A percentile compares a stretch with the other conserved stretches of the same genome.
Conservation (phyloP, 2,329 filamentous ascomycete species). For the Pezicula neosporulosa region DNA sequence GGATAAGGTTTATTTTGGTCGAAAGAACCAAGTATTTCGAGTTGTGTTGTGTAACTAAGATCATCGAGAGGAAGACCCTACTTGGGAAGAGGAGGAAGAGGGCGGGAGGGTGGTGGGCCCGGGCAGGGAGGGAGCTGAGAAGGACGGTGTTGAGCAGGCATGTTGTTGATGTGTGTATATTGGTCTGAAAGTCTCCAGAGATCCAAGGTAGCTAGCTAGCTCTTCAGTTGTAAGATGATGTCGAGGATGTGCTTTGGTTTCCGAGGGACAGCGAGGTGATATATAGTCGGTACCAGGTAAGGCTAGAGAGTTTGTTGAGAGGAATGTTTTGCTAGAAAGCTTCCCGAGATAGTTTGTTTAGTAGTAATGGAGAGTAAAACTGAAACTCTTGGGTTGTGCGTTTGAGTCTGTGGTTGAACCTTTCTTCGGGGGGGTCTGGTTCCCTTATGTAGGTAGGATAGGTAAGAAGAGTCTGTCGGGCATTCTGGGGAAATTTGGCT, state of each 20-base stretch:
- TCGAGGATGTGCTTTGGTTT: neutral
- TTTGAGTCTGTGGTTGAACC: constrained; percentile 8
- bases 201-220: neutral
- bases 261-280: constrained; percentile 3
- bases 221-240: neutral
- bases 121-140: constrained; percentile 66
- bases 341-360: neutral
- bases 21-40: too few species aligned
- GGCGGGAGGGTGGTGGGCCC: constrained; percentile 60
- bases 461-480: constrained; percentile 8
- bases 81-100: constrained; percentile 64
- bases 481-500: constrained; percentile 25
- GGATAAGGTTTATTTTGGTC: too few species aligned
- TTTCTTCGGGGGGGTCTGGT: constrained; percentile 8
- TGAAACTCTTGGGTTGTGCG: constrained; percentile 8
- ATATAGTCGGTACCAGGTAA: constrained; percentile 3
- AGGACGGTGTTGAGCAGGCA: constrained; percentile 56
- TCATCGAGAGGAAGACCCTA: constrained; percentile 25
- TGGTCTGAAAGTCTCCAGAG: neutral
- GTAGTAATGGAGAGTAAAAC: neutral
- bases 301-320: constrained; percentile 3
- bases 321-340: neutral
- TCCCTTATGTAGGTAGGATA: constrained; percentile 21
- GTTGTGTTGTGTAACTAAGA: neutral
- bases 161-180: constrained; percentile 32